phyloP scores from a whole-genome alignment of 441 rosid species.

The Iberis amara region DNA sequence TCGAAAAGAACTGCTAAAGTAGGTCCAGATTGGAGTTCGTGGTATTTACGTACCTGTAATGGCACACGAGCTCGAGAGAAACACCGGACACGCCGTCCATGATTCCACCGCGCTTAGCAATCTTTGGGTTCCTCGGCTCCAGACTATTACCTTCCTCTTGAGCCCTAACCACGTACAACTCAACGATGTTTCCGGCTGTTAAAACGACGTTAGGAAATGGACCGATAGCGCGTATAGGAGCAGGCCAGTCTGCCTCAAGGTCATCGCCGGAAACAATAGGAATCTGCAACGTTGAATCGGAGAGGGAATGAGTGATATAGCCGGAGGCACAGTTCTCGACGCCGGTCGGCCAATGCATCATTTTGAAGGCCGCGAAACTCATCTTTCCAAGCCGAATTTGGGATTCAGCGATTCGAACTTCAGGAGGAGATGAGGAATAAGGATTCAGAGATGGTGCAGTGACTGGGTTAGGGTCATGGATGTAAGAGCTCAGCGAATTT shows the following conservation, averaged over 20 bases:
- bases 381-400: slow-evolving; percentile 28
- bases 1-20: not conserved
- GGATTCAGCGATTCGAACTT: slow-evolving; percentile 30
- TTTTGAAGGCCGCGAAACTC: slow-evolving; percentile 94
- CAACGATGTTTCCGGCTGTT: slow-evolving; percentile 73
- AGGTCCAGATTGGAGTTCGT: slow-evolving; percentile 1
- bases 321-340: slow-evolving; percentile 84
- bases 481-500: slow-evolving; percentile 4
- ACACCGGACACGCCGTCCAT: slow-evolving; percentile 80
- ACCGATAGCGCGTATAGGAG: slow-evolving; percentile 52
- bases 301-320: slow-evolving; percentile 66
- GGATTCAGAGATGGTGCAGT: not conserved
- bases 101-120: slow-evolving; percentile 63
- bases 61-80: slow-evolving; percentile 93
- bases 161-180: slow-evolving; percentile 76
- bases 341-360: slow-evolving; percentile 98
- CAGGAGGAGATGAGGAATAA: slow-evolving; percentile 1
- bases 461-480: slow-evolving; percentile 18
- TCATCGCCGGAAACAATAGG: slow-evolving; percentile 53
- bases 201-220: slow-evolving; percentile 75
- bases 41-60: slow-evolving; percentile 48
- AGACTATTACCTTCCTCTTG: slow-evolving; percentile 52
- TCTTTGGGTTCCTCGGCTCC: slow-evolving; percentile 43
- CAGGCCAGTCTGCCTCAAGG: slow-evolving; percentile 60
- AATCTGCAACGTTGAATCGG: slow-evolving; percentile 56